Conservation (phyloP, 805 yeast genomes). For the Yarrowia sp. region DNA sequence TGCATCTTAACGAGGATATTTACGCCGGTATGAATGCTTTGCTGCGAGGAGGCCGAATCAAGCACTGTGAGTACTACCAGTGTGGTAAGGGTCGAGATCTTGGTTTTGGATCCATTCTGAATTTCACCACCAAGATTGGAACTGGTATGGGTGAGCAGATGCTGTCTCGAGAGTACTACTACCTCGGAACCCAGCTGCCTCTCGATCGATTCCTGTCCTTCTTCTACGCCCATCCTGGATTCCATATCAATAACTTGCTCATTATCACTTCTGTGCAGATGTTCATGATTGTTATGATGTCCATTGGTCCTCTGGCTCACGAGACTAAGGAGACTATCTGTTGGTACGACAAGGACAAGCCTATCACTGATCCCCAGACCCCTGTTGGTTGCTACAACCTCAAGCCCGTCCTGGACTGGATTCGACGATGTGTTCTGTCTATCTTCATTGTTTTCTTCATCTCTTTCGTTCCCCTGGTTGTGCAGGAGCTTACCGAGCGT, state of each 20-base stretch:
- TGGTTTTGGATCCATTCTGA: conserved; percentile 90
- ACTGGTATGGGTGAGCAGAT: conserved; percentile 99
- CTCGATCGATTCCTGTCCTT: conserved; percentile 89
- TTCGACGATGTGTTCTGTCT: conserved; percentile 83
- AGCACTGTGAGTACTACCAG: conserved; percentile 94
- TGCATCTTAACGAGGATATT: conserved; percentile 92
- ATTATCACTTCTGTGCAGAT: conserved; percentile 86
- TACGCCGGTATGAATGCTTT: conserved; percentile 94
- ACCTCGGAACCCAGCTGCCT: conserved; percentile 87
- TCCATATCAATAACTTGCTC: conserved; percentile 88
- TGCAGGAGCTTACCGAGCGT: conserved; percentile 87
- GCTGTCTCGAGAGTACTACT: conserved; percentile 88
- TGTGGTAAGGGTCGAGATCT: conserved; percentile 97
- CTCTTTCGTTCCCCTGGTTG: conserved; percentile 83
- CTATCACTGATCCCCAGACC: conserved; percentile 72
- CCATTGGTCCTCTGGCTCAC: conserved; percentile 76
- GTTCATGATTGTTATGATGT: conserved; percentile 79
- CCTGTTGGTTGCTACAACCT: conserved; percentile 89
- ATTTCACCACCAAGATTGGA: conserved; percentile 94
- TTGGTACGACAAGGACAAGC: conserved; percentile 66
- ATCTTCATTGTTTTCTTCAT: conserved; percentile 93
- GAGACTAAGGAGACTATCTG: conserved; percentile 68
- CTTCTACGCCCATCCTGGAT: conserved; percentile 97
- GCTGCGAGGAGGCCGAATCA: conserved; percentile 89
- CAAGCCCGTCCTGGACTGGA: conserved; percentile 89